These are phyloP conservation scores for Hymenoscyphus fructigenus DNA, from an alignment of 2,329 filamentous ascomycete species.

Conservation along the genomic window DNA sequence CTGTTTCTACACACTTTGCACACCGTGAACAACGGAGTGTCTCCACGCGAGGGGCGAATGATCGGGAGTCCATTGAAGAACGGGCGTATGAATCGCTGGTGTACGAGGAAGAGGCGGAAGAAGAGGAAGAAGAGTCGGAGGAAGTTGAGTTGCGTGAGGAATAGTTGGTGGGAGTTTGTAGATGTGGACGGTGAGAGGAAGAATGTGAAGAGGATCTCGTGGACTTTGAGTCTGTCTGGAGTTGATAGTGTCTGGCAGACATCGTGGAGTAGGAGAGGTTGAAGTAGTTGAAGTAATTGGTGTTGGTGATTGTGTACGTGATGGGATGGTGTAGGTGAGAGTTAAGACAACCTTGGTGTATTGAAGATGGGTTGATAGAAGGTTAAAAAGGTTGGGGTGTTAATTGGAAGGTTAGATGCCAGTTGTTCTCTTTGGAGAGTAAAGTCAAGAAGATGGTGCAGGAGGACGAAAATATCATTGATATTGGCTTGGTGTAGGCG, in stretches of 20 bases:
- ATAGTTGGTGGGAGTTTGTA: conserved; percentile 14
- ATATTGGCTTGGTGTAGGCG: background rate
- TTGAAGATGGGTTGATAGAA: background rate
- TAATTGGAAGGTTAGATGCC: background rate
- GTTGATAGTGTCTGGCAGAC: no score
- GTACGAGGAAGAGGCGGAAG: conserved; percentile 24
- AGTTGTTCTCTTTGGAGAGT: background rate
- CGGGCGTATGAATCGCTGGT: conserved; percentile 8
- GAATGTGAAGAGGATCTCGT: conserved; percentile 7
- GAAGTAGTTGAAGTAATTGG: background rate
- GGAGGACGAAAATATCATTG: conserved; percentile 2
- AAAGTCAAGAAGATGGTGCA: background rate
- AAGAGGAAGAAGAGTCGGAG: conserved; percentile 24
- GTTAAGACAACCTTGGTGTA: background rate
- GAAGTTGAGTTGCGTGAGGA: conserved; percentile 22
- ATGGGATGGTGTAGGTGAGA: background rate
- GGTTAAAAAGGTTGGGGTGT: background rate
- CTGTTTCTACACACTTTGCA: conserved; percentile 58
- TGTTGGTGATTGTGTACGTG: background rate
- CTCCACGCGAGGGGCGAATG: conserved; percentile 44
- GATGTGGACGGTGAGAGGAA: conserved; percentile 18
- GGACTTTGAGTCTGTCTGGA: no score
- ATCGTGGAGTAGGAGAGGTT: background rate
- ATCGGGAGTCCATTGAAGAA: conserved; percentile 22
- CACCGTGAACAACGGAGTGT: conserved; percentile 63